Evolutionary conservation across 306 rosid species (phyloP).

Genomic region (Cyamopsis tetragonoloba): DNA sequence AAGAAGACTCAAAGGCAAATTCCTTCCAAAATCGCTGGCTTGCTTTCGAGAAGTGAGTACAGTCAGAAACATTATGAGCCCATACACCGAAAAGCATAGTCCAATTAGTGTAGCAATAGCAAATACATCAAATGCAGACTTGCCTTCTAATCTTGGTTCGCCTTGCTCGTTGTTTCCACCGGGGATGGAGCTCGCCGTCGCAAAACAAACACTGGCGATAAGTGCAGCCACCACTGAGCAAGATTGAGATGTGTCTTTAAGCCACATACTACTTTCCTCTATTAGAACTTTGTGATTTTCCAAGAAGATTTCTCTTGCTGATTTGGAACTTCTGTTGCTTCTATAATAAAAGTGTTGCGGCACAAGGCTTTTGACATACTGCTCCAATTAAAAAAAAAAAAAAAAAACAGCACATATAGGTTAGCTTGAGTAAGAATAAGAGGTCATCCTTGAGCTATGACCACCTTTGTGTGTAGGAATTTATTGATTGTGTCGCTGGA

Average conservation of each 20-base stretch:
- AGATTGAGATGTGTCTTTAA: conserved; percentile 33
- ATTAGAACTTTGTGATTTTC: not conserved
- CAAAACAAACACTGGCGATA: conserved; percentile 37
- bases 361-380: conserved; percentile 30
- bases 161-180: conserved; percentile 36
- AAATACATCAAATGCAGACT: conserved; percentile 38
- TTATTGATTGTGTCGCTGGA: no score
- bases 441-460: no score
- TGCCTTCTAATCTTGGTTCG: conserved; percentile 31
- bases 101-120: conserved; percentile 44
- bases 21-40: conserved; percentile 42
- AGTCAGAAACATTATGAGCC: conserved; percentile 64
- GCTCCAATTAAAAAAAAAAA: not conserved
- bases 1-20: conserved; percentile 45
- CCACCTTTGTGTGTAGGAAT: no score
- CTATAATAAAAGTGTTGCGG: conserved; percentile 17
- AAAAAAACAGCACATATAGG: not conserved
- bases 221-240: conserved; percentile 44
- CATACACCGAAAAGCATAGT: conserved; percentile 51
- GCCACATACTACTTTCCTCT: conserved; percentile 22
- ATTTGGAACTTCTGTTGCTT: not conserved
- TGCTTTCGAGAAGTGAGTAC: conserved; percentile 51
- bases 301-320: conserved; percentile 25
- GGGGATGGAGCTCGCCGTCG: conserved; percentile 36
- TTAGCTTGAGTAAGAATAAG: no score